Evolutionary conservation across 1,284 basidiomycete genomes (phyloP).

Genomic region (Trametes versicolor): DNA sequence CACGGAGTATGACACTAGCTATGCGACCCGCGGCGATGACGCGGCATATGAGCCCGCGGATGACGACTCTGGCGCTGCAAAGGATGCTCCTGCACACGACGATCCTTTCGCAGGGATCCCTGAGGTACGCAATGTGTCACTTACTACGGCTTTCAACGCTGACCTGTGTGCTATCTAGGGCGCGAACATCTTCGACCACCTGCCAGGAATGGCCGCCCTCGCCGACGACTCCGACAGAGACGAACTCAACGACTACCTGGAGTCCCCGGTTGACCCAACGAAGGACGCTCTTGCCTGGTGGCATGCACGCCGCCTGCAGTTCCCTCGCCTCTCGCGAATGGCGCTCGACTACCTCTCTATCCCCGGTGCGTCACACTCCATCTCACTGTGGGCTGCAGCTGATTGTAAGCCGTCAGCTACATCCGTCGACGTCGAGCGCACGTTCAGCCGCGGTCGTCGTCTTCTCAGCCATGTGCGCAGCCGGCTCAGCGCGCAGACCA

Average conservation of each 20-base stretch:
- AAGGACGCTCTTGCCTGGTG: conserved; percentile 45
- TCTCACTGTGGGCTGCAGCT: too few species aligned
- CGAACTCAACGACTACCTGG: conserved; percentile 42
- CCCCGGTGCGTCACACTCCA: conserved; percentile 44
- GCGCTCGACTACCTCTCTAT: conserved; percentile 45
- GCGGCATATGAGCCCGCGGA: too few species aligned
- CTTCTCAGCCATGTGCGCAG: conserved; percentile 44
- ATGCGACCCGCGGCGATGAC: too few species aligned
- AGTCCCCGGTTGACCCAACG: conserved; percentile 30
- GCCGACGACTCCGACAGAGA: neutral
- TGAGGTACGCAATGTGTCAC: too few species aligned
- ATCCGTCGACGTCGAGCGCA: conserved; percentile 44
- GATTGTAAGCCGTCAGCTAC: too few species aligned
- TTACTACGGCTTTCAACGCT: too few species aligned
- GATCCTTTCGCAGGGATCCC: too few species aligned
- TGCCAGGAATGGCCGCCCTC: neutral
- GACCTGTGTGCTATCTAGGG: too few species aligned
- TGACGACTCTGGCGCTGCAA: too few species aligned
- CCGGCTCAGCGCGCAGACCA: conserved; percentile 41
- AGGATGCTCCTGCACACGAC: too few species aligned
- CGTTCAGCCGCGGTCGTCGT: conserved; percentile 45
- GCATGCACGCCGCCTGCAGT: conserved; percentile 39
- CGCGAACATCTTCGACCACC: conserved; percentile 18
- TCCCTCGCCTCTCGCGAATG: conserved; percentile 44
- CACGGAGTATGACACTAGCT: conserved; percentile 7